Evolutionary conservation across 202 grass and related monocot species (phyloP).

Genomic region (Digitaria exilis): DNA sequence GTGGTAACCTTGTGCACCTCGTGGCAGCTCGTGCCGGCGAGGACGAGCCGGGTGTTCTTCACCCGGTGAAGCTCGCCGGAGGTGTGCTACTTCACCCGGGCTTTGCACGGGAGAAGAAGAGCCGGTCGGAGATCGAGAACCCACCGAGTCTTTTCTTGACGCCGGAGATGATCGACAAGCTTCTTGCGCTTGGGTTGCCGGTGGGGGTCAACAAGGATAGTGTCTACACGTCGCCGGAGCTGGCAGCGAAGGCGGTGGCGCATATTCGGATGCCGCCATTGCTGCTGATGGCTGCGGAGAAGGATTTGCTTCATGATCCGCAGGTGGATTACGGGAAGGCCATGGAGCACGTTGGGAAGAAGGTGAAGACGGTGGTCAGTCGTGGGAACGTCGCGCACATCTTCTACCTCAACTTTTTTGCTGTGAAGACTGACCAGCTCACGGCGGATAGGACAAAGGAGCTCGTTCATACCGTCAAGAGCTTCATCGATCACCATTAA

Average conservation of each 20-base stretch:
- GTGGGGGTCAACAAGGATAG: slow-evolving; percentile 56
- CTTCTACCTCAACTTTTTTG: slow-evolving; percentile 76
- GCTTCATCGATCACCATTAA: slow-evolving; percentile 46
- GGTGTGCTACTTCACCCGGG: slow-evolving; percentile 55
- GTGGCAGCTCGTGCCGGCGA: slow-evolving; percentile 22
- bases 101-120: slow-evolving; percentile 44
- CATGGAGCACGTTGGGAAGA: slow-evolving; percentile 47
- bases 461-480: slow-evolving; percentile 45
- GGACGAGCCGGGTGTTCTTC: neutral
- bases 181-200: slow-evolving; percentile 49
- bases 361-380: slow-evolving; percentile 46
- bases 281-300: slow-evolving; percentile 52
- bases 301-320: slow-evolving; percentile 54
- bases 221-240: slow-evolving; percentile 50
- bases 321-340: slow-evolving; percentile 68
- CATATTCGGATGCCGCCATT: slow-evolving; percentile 46
- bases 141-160: slow-evolving; percentile 48
- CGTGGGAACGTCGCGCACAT: slow-evolving; percentile 44
- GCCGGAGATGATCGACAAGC: slow-evolving; percentile 58
- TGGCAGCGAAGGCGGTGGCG: slow-evolving; percentile 39
- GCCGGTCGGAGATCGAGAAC: slow-evolving; percentile 62
- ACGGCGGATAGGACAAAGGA: slow-evolving; percentile 39
- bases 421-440: slow-evolving; percentile 45
- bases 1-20: slow-evolving; percentile 66
- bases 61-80: slow-evolving; percentile 51